These are phyloP conservation scores for Russula virescens DNA, from an alignment of 768 basidiomycete species.

Conservation along the genomic window DNA sequence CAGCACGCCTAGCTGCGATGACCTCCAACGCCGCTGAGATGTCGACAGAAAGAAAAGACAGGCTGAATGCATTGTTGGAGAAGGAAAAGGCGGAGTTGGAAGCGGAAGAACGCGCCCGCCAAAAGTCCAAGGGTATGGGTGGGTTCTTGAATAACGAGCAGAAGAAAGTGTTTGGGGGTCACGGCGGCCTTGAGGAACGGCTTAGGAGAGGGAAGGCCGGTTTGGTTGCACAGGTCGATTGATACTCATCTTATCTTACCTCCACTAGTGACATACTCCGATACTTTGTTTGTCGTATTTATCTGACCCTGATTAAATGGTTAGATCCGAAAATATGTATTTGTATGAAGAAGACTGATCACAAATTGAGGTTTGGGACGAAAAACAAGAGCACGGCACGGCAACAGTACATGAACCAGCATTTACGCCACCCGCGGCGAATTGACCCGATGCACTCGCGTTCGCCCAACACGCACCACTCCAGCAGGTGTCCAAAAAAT, in stretches of 20 bases:
- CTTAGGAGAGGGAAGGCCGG: constrained; percentile 67
- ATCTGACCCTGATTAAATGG: not conserved
- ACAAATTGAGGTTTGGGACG: not conserved
- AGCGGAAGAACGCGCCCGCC: constrained; percentile 60
- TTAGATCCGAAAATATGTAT: constrained; percentile 14
- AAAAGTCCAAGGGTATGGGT: constrained; percentile 72
- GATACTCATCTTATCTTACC: constrained; percentile 21
- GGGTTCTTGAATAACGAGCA: constrained; percentile 77
- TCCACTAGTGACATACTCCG: not conserved
- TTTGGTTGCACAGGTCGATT: constrained; percentile 62
- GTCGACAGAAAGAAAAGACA: constrained; percentile 62
- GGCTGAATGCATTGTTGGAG: constrained; percentile 60
- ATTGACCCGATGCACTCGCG: not conserved
- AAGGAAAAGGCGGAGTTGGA: constrained; percentile 76
- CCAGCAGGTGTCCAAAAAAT: not conserved
- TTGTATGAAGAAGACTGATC: constrained; percentile 10
- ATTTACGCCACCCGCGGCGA: constrained; percentile 18
- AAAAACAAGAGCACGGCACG: not conserved
- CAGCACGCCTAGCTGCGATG: constrained; percentile 91
- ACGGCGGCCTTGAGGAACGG: constrained; percentile 72
- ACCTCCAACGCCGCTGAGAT: constrained; percentile 61
- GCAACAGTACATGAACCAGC: not conserved
- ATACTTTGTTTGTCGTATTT: not conserved
- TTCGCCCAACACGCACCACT: not conserved
- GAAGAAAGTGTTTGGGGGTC: constrained; percentile 78